These are phyloP conservation scores for Talaromyces verruculosus DNA, from an alignment of 2,329 filamentous ascomycete genomes.

Conservation along the genomic window DNA sequence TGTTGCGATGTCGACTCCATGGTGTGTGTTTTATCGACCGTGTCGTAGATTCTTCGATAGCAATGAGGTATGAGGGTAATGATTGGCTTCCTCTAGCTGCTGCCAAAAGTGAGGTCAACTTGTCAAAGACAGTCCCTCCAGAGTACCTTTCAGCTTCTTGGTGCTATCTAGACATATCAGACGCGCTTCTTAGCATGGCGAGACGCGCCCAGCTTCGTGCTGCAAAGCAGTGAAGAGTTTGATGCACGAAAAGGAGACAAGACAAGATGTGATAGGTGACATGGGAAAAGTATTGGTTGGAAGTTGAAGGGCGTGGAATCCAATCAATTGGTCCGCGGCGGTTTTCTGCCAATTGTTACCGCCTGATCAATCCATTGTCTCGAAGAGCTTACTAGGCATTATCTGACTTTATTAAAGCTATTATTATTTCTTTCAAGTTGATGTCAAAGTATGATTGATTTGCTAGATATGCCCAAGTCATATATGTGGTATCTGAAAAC, in stretches of 20 bases:
- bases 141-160: slow-evolving; percentile 9
- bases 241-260: not conserved
- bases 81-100: not conserved
- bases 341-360: slow-evolving; percentile 9
- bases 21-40: not conserved
- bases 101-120: not conserved
- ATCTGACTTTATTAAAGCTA: not conserved
- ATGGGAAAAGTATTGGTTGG: slow-evolving; percentile 1
- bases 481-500: slow-evolving; percentile 15
- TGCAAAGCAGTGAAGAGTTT: slow-evolving; percentile 1
- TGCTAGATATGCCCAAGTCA: not conserved
- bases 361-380: slow-evolving; percentile 1
- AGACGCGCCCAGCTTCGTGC: slow-evolving; percentile 10
- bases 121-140: not conserved
- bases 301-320: not conserved
- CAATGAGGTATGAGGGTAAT: not conserved
- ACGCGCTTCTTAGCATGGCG: slow-evolving; percentile 13
- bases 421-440: too few relatives aligned
- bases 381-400: not conserved
- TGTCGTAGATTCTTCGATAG: not conserved
- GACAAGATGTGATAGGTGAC: not conserved
- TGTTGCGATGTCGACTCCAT: slow-evolving; percentile 34
- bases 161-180: slow-evolving; percentile 8
- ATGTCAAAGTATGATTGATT: not conserved
- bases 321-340: slow-evolving; percentile 9